phyloP scores from a whole-genome alignment of 2,329 filamentous ascomycete species.

The Cadophora luteo-olivacea region DNA sequence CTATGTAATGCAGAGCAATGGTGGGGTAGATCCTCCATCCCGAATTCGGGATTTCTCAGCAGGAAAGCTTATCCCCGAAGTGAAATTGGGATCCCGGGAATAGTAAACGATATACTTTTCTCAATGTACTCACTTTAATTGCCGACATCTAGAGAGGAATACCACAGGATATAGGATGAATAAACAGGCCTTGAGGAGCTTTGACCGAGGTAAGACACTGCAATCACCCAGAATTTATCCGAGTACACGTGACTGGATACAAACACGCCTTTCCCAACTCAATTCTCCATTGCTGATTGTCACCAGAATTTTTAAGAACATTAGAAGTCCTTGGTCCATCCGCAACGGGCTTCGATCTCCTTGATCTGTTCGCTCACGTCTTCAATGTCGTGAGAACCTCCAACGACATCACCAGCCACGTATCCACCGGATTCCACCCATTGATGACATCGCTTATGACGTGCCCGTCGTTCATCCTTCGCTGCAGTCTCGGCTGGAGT shows the following conservation, averaged over 20 bases:
- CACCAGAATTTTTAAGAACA: neutral
- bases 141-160: too few species aligned
- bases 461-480: neutral
- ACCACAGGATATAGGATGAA: neutral
- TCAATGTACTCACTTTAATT: neutral
- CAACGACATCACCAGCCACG: neutral
- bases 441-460: neutral
- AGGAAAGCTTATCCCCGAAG: slow-evolving; percentile 7
- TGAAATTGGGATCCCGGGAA: neutral
- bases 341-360: neutral
- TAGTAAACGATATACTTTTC: neutral
- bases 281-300: too few species aligned
- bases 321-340: neutral
- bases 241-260: too few species aligned
- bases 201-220: neutral
- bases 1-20: slow-evolving; percentile 13
- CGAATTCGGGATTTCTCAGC: slow-evolving; percentile 14
- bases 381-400: neutral
- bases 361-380: neutral
- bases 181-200: neutral
- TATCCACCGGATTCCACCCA: neutral
- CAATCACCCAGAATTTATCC: too few species aligned
- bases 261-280: too few species aligned
- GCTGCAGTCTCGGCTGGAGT: neutral
- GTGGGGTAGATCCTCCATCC: neutral